Evolutionary conservation across 1,139 yeast species (phyloP), one percentile per base, ranked within the genome.

Genomic region (Zygoascus sp.): DNA sequence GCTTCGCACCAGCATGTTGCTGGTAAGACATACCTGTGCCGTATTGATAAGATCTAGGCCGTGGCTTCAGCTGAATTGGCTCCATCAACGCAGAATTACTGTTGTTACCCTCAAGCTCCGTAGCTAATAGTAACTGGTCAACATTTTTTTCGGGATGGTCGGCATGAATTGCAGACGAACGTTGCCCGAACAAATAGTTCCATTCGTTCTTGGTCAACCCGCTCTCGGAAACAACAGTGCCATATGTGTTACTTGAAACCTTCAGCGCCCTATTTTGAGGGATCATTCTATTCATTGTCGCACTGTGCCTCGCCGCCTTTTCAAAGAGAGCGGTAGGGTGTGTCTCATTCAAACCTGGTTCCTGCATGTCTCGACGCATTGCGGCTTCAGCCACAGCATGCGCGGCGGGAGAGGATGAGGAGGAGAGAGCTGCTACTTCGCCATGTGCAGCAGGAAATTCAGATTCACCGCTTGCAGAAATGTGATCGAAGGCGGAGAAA

Each of bases 11-110:
- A 21, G 27, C 25, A 7, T 10, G 9, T 19, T 19, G 39, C 25
- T 19, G 39, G 13, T 35, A 35, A 10, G 13, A 13, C 17, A 13
- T 17, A n/a, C 25, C 25, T 20, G 25, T 15, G 8, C 39, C 39
- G n/a, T 35, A 19, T 9, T 35, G 39, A 19, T 35, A 35, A 20
- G 39, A 35, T 35, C n/a, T 35, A 9, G 39, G 39, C 15, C 39
- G 22, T 4, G 39, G 39, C 11, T 20, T 20, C 3, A 35, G 16
- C 22, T 19, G 25, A 21, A 35, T 35, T 19, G 39, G 39, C 19
- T 35, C 39, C 39, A 35, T 35, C 23, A 35, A 21, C 27, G 17
- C 25, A 9, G 16, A 6, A 9, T 17, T 19, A 5, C 4, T n/a
- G 13, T 6, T 7, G 13, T 3, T 5, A 2, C 34, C n/a, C 15